A percentile compares a stretch with the other conserved stretches of the same genome.
These are phyloP conservation scores for Coleophoma eucalyptorum DNA, from an alignment of 2,329 filamentous ascomycete species.

Conservation along the genomic window DNA sequence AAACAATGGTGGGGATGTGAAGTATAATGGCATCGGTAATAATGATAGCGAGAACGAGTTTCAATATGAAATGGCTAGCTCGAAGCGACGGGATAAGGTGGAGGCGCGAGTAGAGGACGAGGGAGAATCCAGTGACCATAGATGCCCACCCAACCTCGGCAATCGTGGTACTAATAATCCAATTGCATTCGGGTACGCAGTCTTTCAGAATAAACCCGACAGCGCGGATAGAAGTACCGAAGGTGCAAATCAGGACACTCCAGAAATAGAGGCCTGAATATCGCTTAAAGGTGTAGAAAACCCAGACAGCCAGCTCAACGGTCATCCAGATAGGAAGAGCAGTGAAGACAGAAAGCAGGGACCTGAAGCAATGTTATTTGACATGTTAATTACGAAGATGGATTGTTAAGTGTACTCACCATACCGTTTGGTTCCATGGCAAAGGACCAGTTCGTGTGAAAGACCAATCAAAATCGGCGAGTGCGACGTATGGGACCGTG, in stretches of 20 bases:
- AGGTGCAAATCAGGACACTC: constrained; percentile 12
- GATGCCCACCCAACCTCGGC: background rate
- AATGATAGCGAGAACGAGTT: constrained; percentile 39
- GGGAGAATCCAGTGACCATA: constrained; percentile 31
- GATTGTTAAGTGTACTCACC: background rate
- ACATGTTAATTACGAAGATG: constrained; percentile 1
- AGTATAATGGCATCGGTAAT: constrained; percentile 36
- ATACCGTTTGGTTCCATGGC: constrained; percentile 4
- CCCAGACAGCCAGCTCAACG: constrained; percentile 5
- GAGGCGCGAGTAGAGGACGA: constrained; percentile 43
- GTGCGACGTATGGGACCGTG: background rate
- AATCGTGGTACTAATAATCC: background rate
- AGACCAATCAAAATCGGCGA: background rate
- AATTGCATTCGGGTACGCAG: background rate
- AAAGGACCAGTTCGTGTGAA: constrained; percentile 33
- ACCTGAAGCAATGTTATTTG: background rate
- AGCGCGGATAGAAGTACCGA: constrained; percentile 32
- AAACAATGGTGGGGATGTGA: constrained; percentile 39
- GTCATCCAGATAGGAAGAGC: constrained; percentile 13
- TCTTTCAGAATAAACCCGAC: constrained; percentile 44
- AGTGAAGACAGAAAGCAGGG: constrained; percentile 21
- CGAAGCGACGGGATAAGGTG: constrained; percentile 34
- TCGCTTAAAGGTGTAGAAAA: constrained; percentile 3
- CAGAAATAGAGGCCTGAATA: constrained; percentile 5
- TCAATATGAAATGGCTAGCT: constrained; percentile 31